A percentile compares a stretch with the other conserved stretches of the same genome.
Evolutionary conservation across 2,329 filamentous ascomycete species (phyloP).

Genomic region (Exophiala spinifera): DNA sequence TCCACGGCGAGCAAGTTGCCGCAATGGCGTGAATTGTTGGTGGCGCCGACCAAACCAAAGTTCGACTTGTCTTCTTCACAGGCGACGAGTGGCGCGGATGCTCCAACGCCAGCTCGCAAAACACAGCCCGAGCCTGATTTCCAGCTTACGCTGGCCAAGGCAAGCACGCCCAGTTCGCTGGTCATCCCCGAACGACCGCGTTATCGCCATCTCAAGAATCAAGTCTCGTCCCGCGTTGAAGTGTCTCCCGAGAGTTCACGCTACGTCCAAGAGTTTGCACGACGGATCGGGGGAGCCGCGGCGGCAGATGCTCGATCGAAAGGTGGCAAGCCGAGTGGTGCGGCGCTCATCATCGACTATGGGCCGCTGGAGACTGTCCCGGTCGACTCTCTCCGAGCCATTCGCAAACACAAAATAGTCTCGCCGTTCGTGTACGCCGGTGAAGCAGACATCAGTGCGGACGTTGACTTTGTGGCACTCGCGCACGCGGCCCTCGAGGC

Average conservation of each 20-base stretch:
- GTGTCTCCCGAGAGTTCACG: conserved; percentile 83
- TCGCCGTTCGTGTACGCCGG: conserved; percentile 78
- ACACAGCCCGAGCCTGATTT: conserved; percentile 70
- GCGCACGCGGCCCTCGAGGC: conserved; percentile 76
- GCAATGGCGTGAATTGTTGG: conserved; percentile 81
- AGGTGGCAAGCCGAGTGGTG: conserved; percentile 63
- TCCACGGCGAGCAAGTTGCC: conserved; percentile 43
- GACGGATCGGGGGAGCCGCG: conserved; percentile 69
- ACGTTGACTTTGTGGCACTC: conserved; percentile 87
- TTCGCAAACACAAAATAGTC: conserved; percentile 70
- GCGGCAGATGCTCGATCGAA: conserved; percentile 6
- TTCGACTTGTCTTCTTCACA: conserved; percentile 51
- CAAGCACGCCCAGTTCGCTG: conserved; percentile 74
- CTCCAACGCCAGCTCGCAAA: conserved; percentile 30
- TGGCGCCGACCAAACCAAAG: conserved; percentile 63
- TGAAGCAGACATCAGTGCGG: conserved; percentile 80
- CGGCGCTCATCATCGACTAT: conserved; percentile 94
- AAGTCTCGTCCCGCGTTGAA: conserved; percentile 72
- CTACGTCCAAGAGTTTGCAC: conserved; percentile 76
- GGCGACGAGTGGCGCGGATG: too few relatives aligned
- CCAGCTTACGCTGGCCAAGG: conserved; percentile 73
- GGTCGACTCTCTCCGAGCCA: conserved; percentile 85
- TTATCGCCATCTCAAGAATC: conserved; percentile 70
- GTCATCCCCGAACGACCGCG: conserved; percentile 78
- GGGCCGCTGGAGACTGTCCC: conserved; percentile 76